These are phyloP conservation scores for Pseudogymnoascus sp. DNA, from an alignment of 2,329 filamentous ascomycete genomes.

Conservation along the genomic window DNA sequence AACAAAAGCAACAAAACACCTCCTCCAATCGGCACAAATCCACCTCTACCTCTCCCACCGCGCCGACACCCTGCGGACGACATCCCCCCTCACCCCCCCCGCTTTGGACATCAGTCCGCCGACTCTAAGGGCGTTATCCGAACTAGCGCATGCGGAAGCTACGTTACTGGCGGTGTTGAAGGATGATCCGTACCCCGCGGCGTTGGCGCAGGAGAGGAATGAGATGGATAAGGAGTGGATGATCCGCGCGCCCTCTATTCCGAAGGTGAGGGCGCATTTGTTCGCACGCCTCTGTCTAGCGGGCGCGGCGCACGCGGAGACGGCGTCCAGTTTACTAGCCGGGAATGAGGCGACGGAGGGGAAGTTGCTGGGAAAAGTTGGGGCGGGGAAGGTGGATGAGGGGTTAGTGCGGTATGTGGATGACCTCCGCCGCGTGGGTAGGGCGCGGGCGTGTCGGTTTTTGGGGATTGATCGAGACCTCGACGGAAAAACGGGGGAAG, in stretches of 20 bases:
- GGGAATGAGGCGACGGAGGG: slow-evolving; percentile 28
- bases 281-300: slow-evolving; percentile 84
- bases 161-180: slow-evolving; percentile 86
- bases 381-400: slow-evolving; percentile 49
- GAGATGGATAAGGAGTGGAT: slow-evolving; percentile 89
- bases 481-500: slow-evolving; percentile 71
- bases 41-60: slow-evolving; percentile 63
- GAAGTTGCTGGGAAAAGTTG: slow-evolving; percentile 18
- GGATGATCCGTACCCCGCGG: slow-evolving; percentile 84
- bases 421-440: slow-evolving; percentile 64
- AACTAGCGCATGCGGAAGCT: slow-evolving; percentile 74
- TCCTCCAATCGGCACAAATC: slow-evolving; percentile 71
- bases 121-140: slow-evolving; percentile 48
- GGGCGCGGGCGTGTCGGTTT: slow-evolving; percentile 82
- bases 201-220: slow-evolving; percentile 74
- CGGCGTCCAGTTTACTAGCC: slow-evolving; percentile 50
- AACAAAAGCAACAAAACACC: slow-evolving; percentile 63
- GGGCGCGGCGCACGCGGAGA: slow-evolving; percentile 76
- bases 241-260: slow-evolving; percentile 81
- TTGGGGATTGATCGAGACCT: slow-evolving; percentile 85
- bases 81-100: slow-evolving; percentile 30
- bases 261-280: slow-evolving; percentile 79
- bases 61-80: slow-evolving; percentile 36
- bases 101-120: slow-evolving; percentile 47
- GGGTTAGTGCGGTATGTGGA: slow-evolving; percentile 65